These are phyloP conservation scores for Pinus albicaulis DNA, from an alignment of 75 land plant genomes.

Conservation along the genomic window DNA sequence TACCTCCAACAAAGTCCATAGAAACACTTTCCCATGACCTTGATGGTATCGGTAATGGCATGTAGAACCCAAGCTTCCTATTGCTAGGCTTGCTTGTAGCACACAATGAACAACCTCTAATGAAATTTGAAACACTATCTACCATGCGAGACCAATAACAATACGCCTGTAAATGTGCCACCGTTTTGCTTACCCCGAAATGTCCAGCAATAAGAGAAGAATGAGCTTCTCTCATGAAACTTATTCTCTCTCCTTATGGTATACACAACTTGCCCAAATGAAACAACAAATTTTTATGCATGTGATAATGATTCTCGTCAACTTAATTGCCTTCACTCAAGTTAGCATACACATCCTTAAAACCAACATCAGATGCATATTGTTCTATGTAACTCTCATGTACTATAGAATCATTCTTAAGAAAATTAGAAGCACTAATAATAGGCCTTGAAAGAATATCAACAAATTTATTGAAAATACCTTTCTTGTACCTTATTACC, in stretches of 20 bases:
- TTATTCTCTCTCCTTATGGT: not conserved
- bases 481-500: too few relatives aligned
- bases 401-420: too few relatives aligned
- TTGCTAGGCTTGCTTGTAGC: not conserved
- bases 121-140: not conserved
- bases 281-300: too few relatives aligned
- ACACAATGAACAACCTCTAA: not conserved
- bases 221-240: not conserved
- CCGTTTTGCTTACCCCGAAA: not conserved
- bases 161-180: not conserved
- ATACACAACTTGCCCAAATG: too few relatives aligned
- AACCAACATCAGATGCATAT: too few relatives aligned
- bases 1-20: not conserved
- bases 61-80: not conserved
- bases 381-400: too few relatives aligned
- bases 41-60: not conserved
- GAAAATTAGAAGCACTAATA: too few relatives aligned
- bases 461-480: too few relatives aligned
- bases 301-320: too few relatives aligned
- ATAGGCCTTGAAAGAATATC: too few relatives aligned
- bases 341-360: too few relatives aligned
- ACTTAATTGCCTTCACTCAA: too few relatives aligned
- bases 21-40: not conserved
- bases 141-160: not conserved
- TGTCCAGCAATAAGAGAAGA: not conserved